Evolutionary conservation across 768 basidiomycete species (phyloP).

Genomic region (Tephrocybe sp.): DNA sequence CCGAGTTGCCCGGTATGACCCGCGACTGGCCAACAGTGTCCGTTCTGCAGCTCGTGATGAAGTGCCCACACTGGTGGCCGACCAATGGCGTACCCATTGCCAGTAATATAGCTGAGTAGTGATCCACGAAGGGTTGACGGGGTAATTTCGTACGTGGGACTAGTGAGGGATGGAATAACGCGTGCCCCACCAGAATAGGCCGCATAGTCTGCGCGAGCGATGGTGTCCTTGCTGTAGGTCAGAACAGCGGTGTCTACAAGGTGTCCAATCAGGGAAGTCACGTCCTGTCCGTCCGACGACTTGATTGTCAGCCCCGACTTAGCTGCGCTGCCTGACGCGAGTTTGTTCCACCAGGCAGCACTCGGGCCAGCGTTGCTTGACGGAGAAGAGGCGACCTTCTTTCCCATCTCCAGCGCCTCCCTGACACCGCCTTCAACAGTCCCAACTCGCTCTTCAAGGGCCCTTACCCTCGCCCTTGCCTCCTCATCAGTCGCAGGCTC

Average conservation of each 20-base stretch:
- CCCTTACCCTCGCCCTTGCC: conserved; percentile 49
- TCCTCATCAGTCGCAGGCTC: conserved; percentile 49
- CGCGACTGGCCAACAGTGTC: conserved; percentile 92
- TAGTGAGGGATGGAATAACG: conserved; percentile 82
- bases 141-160: conserved; percentile 69
- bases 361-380: conserved; percentile 31
- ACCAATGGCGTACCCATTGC: conserved; percentile 64
- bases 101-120: conserved; percentile 57
- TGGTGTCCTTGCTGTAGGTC: conserved; percentile 67
- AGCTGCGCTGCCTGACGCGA: conserved; percentile 40
- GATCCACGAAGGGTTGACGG: conserved; percentile 50
- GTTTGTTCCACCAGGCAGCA: conserved; percentile 73
- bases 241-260: conserved; percentile 79
- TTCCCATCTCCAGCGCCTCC: conserved; percentile 71
- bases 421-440: conserved; percentile 62
- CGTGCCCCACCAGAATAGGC: conserved; percentile 79
- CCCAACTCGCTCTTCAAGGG: conserved; percentile 64
- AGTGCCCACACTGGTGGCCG: conserved; percentile 83
- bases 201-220: conserved; percentile 85
- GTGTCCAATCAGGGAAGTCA: conserved; percentile 65
- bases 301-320: conserved; percentile 62
- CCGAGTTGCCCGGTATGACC: conserved; percentile 82
- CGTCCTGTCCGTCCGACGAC: conserved; percentile 71
- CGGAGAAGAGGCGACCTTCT: conserved; percentile 40
- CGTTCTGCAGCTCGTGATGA: conserved; percentile 81